Evolutionary conservation across 2,329 filamentous ascomycete species (phyloP).

Genomic region (Cordyceps cicadae): DNA sequence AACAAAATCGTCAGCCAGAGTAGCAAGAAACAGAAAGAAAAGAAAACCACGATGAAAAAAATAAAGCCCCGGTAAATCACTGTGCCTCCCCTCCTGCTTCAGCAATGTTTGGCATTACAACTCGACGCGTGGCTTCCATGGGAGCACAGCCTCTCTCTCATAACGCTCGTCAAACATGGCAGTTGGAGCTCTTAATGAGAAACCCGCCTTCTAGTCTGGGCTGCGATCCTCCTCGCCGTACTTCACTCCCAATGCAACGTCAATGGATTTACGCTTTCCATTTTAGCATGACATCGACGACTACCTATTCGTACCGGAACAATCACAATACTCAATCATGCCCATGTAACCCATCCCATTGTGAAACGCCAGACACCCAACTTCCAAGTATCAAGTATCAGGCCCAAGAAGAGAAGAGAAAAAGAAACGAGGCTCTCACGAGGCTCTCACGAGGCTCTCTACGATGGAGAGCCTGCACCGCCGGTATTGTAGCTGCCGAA

Average conservation of each 20-base stretch:
- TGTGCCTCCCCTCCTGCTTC: too few species aligned
- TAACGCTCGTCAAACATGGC: neutral
- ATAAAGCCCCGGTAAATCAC: too few species aligned
- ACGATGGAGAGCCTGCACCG: conserved; percentile 6
- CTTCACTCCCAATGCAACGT: neutral
- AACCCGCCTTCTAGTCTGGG: neutral
- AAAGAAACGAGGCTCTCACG: too few species aligned
- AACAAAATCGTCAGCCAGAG: too few species aligned
- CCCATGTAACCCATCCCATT: neutral
- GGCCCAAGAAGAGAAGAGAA: neutral
- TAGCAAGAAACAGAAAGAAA: too few species aligned
- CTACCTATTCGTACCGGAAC: neutral
- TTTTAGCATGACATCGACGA: neutral
- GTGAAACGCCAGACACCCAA: neutral
- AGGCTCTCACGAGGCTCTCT: too few species aligned
- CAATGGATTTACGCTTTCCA: neutral
- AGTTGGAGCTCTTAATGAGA: neutral
- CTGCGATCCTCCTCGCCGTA: neutral
- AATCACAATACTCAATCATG: neutral
- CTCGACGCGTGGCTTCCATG: neutral
- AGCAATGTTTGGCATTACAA: neutral
- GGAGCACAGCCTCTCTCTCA: neutral
- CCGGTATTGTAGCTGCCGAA: conserved; percentile 47
- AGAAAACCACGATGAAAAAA: too few species aligned
- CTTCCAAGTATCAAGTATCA: neutral